Evolutionary conservation across 2,329 filamentous ascomycete species (phyloP).

Genomic region (Trichoderma endophyticum): DNA sequence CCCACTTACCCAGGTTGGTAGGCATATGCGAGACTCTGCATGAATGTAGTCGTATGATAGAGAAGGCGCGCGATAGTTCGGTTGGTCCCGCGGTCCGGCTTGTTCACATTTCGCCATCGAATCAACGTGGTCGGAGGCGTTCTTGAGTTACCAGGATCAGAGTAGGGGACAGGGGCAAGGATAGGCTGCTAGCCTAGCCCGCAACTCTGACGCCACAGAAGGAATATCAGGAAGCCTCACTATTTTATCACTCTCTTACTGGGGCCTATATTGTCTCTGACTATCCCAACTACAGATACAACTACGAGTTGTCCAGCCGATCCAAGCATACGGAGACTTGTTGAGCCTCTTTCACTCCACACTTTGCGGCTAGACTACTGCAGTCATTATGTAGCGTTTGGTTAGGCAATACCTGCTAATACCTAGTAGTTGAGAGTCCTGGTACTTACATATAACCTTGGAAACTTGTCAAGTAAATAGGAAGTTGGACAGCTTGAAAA

Average conservation of each 20-base stretch:
- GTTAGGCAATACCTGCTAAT: background rate
- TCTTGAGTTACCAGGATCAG: background rate
- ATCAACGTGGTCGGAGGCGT: background rate
- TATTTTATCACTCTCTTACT: background rate
- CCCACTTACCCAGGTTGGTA: too few species aligned
- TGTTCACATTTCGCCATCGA: background rate
- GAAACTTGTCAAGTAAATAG: background rate
- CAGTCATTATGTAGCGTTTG: background rate
- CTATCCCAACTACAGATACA: too few species aligned
- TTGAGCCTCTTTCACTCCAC: background rate
- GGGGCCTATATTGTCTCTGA: too few species aligned
- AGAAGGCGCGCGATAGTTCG: too few species aligned
- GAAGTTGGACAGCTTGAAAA: background rate
- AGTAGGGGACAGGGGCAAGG: background rate
- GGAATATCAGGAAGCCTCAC: background rate
- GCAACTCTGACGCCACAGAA: background rate
- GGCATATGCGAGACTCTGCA: too few species aligned
- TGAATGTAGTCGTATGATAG: too few species aligned
- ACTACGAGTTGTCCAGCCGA: too few species aligned
- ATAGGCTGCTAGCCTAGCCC: too few species aligned
- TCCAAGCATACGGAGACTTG: too few species aligned
- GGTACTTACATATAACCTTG: background rate
- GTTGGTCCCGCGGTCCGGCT: background rate
- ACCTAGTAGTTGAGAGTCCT: background rate
- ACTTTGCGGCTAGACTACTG: background rate